phyloP scores from a whole-genome alignment of 352 stramenopile genomes.

The Phytophthora brassicae region DNA sequence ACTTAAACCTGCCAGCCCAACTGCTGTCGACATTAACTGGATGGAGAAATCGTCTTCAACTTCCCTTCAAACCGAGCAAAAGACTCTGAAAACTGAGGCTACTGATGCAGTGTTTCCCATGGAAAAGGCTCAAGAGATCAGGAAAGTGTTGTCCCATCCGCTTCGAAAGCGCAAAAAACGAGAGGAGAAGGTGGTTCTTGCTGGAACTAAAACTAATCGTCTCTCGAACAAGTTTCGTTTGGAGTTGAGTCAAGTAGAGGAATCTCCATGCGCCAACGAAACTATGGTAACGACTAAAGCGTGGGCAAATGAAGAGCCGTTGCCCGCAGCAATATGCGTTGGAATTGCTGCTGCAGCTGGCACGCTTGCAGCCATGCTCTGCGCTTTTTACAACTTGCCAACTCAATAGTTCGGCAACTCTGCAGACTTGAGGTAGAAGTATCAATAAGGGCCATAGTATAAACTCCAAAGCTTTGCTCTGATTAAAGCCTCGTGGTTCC shows the following conservation, averaged over 20 bases:
- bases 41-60: not conserved
- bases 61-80: not conserved
- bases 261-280: not conserved
- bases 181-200: slow-evolving; percentile 23
- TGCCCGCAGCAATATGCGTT: slow-evolving; percentile 46
- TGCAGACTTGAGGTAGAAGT: not conserved
- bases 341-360: slow-evolving; percentile 57
- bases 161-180: slow-evolving; percentile 47
- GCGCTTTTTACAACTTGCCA: slow-evolving; percentile 61
- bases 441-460: not conserved
- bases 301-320: slow-evolving; percentile 27
- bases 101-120: not conserved
- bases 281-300: slow-evolving; percentile 17
- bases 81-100: not conserved
- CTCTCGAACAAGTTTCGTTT: slow-evolving; percentile 4
- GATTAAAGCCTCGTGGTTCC: too few species aligned
- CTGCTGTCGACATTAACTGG: not conserved
- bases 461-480: too few species aligned
- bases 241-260: not conserved
- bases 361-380: slow-evolving; percentile 60
- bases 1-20: not conserved
- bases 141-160: slow-evolving; percentile 2
- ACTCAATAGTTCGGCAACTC: slow-evolving; percentile 2
- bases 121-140: not conserved
- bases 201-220: slow-evolving; percentile 12